These are phyloP conservation scores for Vigna mungo DNA, from an alignment of 306 rosid genomes.

Conservation along the genomic window DNA sequence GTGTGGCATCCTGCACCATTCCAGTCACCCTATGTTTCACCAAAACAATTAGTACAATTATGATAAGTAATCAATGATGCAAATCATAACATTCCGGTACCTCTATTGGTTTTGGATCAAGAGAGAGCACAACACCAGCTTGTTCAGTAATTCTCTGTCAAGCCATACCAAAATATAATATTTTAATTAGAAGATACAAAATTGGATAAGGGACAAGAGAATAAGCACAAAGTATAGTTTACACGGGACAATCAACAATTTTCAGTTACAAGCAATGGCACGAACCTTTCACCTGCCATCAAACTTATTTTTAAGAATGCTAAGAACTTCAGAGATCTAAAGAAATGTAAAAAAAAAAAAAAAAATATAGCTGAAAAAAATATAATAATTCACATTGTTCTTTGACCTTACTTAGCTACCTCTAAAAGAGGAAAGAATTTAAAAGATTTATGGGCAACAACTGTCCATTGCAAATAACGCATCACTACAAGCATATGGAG, in stretches of 20 bases:
- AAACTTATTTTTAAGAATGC: background rate
- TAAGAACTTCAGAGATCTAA: constrained; percentile 7
- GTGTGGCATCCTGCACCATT: constrained; percentile 99
- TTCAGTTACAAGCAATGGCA: constrained; percentile 1
- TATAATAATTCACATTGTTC: background rate
- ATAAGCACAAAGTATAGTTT: background rate
- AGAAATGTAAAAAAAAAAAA: background rate
- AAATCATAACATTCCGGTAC: constrained; percentile 49
- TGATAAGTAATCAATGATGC: constrained; percentile 9
- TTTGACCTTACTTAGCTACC: background rate
- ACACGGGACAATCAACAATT: constrained; percentile 25
- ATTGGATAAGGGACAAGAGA: constrained; percentile 8
- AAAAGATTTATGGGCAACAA: background rate
- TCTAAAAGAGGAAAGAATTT: constrained; percentile 20
- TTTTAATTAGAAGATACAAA: constrained; percentile 33
- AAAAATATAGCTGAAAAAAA: background rate
- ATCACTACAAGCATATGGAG: background rate
- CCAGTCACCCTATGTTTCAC: constrained; percentile 89
- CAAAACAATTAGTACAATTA: constrained; percentile 25
- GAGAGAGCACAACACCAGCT: constrained; percentile 95
- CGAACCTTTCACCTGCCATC: constrained; percentile 21
- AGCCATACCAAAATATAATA: constrained; percentile 33
- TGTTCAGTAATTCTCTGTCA: constrained; percentile 97
- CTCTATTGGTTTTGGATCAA: constrained; percentile 98
- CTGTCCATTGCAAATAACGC: background rate